phyloP scores from a whole-genome alignment of 2,329 filamentous ascomycete genomes.

The Fusarium sp. region DNA sequence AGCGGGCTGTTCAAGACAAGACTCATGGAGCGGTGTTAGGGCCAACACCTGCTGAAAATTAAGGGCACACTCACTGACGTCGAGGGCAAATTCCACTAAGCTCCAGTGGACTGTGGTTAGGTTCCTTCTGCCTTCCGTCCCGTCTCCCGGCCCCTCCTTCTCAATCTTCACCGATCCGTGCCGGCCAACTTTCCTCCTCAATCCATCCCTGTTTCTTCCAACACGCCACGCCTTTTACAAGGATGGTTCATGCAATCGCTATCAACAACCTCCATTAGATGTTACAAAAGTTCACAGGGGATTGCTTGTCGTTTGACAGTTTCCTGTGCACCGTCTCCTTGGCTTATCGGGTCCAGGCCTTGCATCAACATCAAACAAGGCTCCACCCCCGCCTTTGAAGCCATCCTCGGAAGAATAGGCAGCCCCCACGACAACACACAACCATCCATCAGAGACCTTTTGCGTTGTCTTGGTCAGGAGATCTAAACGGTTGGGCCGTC shows the following conservation, averaged over 20 bases:
- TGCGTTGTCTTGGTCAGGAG: slow-evolving; percentile 13
- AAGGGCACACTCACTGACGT: background rate
- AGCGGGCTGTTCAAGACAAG: slow-evolving; percentile 13
- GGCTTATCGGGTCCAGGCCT: slow-evolving; percentile 26
- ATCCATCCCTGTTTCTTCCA: slow-evolving; percentile 8
- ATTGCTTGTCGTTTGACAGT: slow-evolving; percentile 4
- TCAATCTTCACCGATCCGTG: background rate
- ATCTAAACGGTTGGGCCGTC: slow-evolving; percentile 4
- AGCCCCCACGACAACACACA: slow-evolving; percentile 11
- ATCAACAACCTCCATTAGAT: slow-evolving; percentile 23
- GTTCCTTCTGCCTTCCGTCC: background rate
- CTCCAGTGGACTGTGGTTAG: background rate
- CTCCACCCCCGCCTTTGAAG: slow-evolving; percentile 4
- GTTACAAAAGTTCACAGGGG: slow-evolving; percentile 28
- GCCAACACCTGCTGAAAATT: slow-evolving; percentile 2
- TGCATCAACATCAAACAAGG: background rate
- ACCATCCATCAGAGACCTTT: slow-evolving; percentile 12
- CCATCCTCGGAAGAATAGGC: slow-evolving; percentile 4
- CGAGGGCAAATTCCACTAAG: background rate
- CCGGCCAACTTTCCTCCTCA: background rate
- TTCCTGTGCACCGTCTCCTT: slow-evolving; percentile 15
- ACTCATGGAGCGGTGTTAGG: background rate
- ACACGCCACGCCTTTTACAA: background rate
- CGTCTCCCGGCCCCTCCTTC: background rate
- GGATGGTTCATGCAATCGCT: slow-evolving; percentile 18